Percentiles rank a stretch among this genome's conserved stretches.
phyloP scores from a whole-genome alignment of 495 filamentous ascomycete genomes.

The Alectoria sarmentosa region DNA sequence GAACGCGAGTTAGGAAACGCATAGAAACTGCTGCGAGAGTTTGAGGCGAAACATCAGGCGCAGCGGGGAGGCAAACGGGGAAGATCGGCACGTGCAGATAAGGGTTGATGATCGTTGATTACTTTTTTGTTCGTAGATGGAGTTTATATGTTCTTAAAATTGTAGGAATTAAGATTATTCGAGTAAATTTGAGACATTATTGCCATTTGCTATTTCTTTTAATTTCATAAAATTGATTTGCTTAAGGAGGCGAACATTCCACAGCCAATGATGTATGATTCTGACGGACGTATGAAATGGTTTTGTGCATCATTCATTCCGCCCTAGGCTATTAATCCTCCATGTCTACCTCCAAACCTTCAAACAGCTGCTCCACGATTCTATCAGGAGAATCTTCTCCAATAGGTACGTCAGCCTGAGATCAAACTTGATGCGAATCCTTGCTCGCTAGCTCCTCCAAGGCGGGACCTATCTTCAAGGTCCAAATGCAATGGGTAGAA shows the following conservation, averaged over 20 bases:
- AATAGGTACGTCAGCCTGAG: neutral
- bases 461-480: neutral
- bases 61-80: constrained; percentile 11
- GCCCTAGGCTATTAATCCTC: neutral
- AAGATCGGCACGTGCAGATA: constrained; percentile 7
- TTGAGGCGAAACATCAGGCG: constrained; percentile 15
- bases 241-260: neutral
- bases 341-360: no score
- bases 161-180: neutral
- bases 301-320: neutral
- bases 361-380: no score
- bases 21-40: constrained; percentile 7
- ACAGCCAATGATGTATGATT: neutral
- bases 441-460: neutral
- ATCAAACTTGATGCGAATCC: neutral
- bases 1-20: constrained; percentile 8
- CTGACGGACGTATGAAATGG: neutral
- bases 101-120: constrained; percentile 9
- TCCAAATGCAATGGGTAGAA: neutral
- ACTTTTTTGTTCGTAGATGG: neutral
- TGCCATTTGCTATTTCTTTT: neutral
- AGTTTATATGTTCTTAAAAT: neutral
- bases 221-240: neutral
- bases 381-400: no score
- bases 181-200: neutral